A percentile compares a stretch with the other conserved stretches of the same genome.
Conservation (phyloP, 257 asterid species). For the Catharanthus roseus region DNA sequence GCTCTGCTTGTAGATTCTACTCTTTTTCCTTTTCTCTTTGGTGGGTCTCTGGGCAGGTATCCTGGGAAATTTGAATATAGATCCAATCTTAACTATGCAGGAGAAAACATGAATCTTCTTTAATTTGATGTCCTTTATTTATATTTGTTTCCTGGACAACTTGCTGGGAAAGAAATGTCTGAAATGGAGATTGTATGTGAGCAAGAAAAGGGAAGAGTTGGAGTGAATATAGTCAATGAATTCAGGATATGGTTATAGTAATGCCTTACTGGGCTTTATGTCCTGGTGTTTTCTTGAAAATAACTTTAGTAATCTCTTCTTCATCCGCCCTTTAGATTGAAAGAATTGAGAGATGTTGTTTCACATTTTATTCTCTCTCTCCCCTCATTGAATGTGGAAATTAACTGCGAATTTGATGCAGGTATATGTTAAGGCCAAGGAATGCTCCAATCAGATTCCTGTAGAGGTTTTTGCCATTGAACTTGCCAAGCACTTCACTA, state of each 20-base stretch:
- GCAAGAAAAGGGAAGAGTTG: not conserved
- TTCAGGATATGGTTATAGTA: not conserved
- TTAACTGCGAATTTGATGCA: constrained; percentile 26
- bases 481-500: constrained; percentile 85
- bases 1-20: not conserved
- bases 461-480: constrained; percentile 79
- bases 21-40: not conserved
- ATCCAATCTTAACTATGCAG: not conserved
- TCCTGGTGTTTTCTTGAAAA: too few relatives aligned
- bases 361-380: not conserved
- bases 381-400: not conserved
- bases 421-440: constrained; percentile 97
- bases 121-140: not conserved
- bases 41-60: not conserved
- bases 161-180: not conserved
- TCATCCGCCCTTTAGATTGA: not conserved
- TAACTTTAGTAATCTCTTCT: too few relatives aligned
- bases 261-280: not conserved
- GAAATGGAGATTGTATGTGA: not conserved
- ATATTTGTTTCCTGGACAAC: not conserved
- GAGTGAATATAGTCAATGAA: not conserved
- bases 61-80: not conserved
- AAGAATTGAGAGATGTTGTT: not conserved
- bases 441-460: constrained; percentile 55
- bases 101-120: not conserved